Percentiles rank a stretch among this genome's conserved stretches.
Conservation (phyloP, 768 basidiomycete species). For the Agrocybe praecox region DNA sequence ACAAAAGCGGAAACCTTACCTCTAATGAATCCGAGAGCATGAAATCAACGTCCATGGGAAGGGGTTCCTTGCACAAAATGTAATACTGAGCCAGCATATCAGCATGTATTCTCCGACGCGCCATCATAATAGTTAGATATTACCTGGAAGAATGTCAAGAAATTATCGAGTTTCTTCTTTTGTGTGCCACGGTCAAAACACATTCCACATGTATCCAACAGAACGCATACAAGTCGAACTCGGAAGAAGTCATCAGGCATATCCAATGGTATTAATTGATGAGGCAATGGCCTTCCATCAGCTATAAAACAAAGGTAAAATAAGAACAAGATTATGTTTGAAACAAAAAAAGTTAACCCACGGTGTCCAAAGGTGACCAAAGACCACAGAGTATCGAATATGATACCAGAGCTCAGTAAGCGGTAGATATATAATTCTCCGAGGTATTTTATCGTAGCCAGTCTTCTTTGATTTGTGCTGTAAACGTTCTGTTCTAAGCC, state of each 20-base stretch:
- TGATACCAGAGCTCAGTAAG: constrained; percentile 81
- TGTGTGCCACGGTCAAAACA: constrained; percentile 96
- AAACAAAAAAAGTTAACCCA: constrained; percentile 45
- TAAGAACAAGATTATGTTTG: constrained; percentile 10
- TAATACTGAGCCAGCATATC: constrained; percentile 60
- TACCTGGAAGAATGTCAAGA: constrained; percentile 93
- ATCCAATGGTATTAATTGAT: constrained; percentile 74
- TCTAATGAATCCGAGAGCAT: constrained; percentile 95
- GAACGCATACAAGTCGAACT: constrained; percentile 84
- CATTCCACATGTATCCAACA: constrained; percentile 95
- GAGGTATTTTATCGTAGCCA: constrained; percentile 92
- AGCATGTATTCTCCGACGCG: neutral
- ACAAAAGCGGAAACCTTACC: constrained; percentile 39
- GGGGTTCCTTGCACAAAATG: constrained; percentile 79
- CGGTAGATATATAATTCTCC: constrained; percentile 98
- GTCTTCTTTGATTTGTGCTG: constrained; percentile 90
- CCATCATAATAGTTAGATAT: neutral
- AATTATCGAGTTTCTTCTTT: constrained; percentile 91
- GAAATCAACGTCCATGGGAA: constrained; percentile 99
- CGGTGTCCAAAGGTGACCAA: constrained; percentile 95
- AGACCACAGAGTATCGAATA: constrained; percentile 95
- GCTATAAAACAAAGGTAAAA: constrained; percentile 47
- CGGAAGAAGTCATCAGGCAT: constrained; percentile 98
- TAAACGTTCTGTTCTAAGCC: constrained; percentile 95
- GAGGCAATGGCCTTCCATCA: constrained; percentile 86